Conservation (phyloP, 495 filamentous ascomycete species). For the Darksidea phi region DNA sequence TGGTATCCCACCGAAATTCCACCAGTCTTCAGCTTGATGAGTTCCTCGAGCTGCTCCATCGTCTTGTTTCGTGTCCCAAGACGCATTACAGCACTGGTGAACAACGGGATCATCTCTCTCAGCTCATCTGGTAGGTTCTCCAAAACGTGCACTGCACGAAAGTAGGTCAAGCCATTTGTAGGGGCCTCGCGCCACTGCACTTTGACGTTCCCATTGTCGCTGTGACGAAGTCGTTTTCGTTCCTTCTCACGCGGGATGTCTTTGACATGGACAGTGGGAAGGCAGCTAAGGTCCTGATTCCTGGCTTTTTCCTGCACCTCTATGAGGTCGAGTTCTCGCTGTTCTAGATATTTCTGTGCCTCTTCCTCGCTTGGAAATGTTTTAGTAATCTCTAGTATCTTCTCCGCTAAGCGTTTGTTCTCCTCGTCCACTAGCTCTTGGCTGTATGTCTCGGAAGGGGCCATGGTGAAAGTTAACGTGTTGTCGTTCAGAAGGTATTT, state of each 20-base stretch:
- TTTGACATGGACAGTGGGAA: constrained; percentile 80
- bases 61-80: constrained; percentile 81
- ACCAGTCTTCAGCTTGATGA: constrained; percentile 95
- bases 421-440: constrained; percentile 78
- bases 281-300: constrained; percentile 77
- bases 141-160: constrained; percentile 80
- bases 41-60: constrained; percentile 93
- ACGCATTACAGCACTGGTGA: constrained; percentile 88
- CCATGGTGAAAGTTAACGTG: constrained; percentile 92
- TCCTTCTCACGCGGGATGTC: constrained; percentile 84
- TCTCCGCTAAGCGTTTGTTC: constrained; percentile 61
- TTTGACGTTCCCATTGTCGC: constrained; percentile 62
- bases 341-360: constrained; percentile 65
- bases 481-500: constrained; percentile 88
- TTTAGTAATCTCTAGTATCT: constrained; percentile 66
- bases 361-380: constrained; percentile 67
- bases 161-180: constrained; percentile 95
- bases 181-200: constrained; percentile 89
- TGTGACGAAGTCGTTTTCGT: constrained; percentile 65
- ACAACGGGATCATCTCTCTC: constrained; percentile 80
- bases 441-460: constrained; percentile 70
- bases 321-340: constrained; percentile 76
- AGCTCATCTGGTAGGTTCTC: constrained; percentile 81
- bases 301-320: constrained; percentile 78
- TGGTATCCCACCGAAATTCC: constrained; percentile 79